Base-by-base conservation (phyloP, 768 basidiomycete species). In the Chalciporus sphaerocephalus region DNA sequence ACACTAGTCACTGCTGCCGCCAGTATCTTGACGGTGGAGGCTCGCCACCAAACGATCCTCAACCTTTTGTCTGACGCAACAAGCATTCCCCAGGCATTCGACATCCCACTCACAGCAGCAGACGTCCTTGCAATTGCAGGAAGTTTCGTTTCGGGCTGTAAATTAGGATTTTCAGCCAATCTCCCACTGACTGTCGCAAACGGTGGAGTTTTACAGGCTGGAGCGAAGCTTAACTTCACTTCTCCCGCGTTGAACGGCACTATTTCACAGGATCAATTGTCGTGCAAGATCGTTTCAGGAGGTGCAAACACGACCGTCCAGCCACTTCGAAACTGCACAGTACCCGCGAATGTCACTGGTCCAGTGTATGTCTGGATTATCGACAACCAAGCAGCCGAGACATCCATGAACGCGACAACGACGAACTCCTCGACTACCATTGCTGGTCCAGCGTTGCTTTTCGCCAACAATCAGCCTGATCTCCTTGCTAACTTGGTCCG, bases 21-120 rank as follows among this genome's bases (percentile, higher is more conserved):
- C 7, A 79, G 81, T 20, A 91, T 91, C 59, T 56, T 87, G 63
- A 83, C 87, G 22, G 73, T 88, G 38, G 90, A 92, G 59, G 83
- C 87, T n/a, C 83, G 90, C 38, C 90, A 93, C 56, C 81, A 85
- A 61, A 82, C 84, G 1, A 65, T 92, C 34, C 74, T 90, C 41
- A 91, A 92, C 69, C 56, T 89, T 50, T 55, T 92, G 42, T 75
- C 75, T 35, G 73, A 75, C 13, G 67, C 64, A 48, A 73, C 73
- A 4, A 71, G 81, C 15, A 79, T 87, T 44, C 82, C 88, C 5
- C 62, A 74, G 35, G 71, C 85, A 1, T 92, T 90, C 59, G 90
- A 92, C 60, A 69, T 91, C 20, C 71, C 81, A 6, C 69, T 93
- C n/a, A 69, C 68, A 11, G 86, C 88, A 10, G 66, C 66, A 28